Base-by-base conservation (phyloP, 2,329 filamentous ascomycete species). In the Xylariaceae sp. region DNA sequence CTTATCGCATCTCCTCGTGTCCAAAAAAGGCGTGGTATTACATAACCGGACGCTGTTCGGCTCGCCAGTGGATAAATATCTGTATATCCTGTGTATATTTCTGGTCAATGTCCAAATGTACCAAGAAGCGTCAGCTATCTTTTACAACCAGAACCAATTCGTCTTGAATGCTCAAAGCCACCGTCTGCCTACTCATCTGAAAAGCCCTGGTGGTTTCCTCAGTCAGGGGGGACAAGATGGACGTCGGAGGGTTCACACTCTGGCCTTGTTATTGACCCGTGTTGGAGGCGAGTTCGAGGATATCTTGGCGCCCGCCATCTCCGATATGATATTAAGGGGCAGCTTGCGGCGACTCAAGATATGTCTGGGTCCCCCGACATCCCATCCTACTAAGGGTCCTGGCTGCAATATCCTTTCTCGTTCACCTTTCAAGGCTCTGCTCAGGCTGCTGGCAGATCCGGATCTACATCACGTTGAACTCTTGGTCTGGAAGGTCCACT, bases 371-470 rank as follows among this genome's bases (percentile, higher is more conserved):
- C 58, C 55, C 12, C 62, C 63, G 17, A 60, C 54, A 46, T 53
- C 40, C 14, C 59, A 51, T 17, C 46, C 49, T 33, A 31, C 54
- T 34, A 58, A 43, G 18, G 38, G 31, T 16, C 18, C 53, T 2
- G 52, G 58, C 19, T 50, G 53, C 16, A 57, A 62, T 38, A 56
- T 65, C 45, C 53, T 66, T 40, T 53, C 54, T 28, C 59, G 60
- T 7, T 48, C 51, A 6, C 65, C 66, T 14, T 68, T 66, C 61
- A 70, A 60, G 50, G 66, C 69, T 2, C 57, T 79, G 9, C 58
- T 78, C 42, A 63, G 65, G 47, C 61, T 79, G 16, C 60, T 80
- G 48, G 63, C 69, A 40, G 76, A 79, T 51, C 76, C 76, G 44
- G 72, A 77, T 43, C 63, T 79, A 34, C 63, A 73, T 44, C 66